Base-by-base conservation (phyloP, 176 grass and related monocot genomes). In the Oryza punctata region DNA sequence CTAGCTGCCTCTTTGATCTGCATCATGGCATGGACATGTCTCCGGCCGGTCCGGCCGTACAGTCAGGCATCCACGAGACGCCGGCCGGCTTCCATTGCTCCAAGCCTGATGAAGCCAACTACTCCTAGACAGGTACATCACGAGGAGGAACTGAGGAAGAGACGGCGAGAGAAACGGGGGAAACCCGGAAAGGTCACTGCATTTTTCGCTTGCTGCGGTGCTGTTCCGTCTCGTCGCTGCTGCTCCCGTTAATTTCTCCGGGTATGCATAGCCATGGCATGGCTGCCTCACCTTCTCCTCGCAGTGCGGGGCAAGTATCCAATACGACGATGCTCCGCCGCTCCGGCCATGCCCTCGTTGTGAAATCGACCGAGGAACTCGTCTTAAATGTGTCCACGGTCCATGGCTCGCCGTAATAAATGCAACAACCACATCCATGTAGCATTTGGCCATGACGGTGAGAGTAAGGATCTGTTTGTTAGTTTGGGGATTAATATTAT, bases 371-470 rank as follows among this genome's bases (percentile, higher is more conserved):
- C 7, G 52, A 15, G 50, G 52, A 1, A 15, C 52, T 61, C n/a
- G 57, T 61, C 54, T n/a, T 60, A 64, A 25, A 78, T 72, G 7
- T 4, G 7, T 27, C 33, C 6, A 65, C 16, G 15, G 44, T 33
- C 18, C 82, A 76, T 61, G 76, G n/a, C 73, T 54, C 54, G 30
- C 54, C 49, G 41, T 29, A 37, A 63, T 85, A 77, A 80, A 81
- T 85, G 82, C 69, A 49, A 32, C 38, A 19, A 65, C 74, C 18
- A 7, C 68, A 24, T 8, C 12, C 57, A 65, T 46, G 50, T 57
- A 18, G 12, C 52, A 57, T 57, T 57, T 21, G 19, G 52, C 19
- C 5, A 57, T n/a, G 52, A 57, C 49, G 15, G 12, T 3, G 16
- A 3, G 14, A 52, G 16, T 19, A 3, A 30, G n/a, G n/a, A n/a